Conservation (phyloP, 768 basidiomycete species). For the Chalciporus piperatus region DNA sequence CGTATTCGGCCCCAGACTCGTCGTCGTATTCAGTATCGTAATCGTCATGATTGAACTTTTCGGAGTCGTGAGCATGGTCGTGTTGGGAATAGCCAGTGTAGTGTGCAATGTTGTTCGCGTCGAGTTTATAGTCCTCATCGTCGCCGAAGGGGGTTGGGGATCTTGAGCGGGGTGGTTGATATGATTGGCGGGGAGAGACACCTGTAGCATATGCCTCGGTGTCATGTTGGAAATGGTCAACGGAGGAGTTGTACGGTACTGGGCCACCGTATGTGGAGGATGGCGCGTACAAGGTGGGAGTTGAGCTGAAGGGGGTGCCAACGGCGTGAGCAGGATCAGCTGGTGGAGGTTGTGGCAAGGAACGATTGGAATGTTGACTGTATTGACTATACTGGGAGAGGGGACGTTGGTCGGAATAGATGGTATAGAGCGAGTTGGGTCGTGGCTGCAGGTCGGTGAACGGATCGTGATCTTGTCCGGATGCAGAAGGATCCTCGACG, state of each 20-base stretch:
- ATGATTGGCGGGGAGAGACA: constrained; percentile 46
- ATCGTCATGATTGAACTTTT: constrained; percentile 23
- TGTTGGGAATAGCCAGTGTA: constrained; percentile 43
- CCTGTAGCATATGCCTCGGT: constrained; percentile 71
- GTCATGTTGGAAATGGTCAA: constrained; percentile 65
- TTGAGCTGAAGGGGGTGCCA: constrained; percentile 25
- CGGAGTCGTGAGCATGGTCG: constrained; percentile 13
- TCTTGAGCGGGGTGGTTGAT: constrained; percentile 58
- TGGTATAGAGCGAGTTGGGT: constrained; percentile 23
- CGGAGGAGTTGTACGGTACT: constrained; percentile 29
- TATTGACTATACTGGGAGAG: constrained; percentile 38
- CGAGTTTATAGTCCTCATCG: constrained; percentile 67
- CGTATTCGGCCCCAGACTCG: constrained; percentile 25
- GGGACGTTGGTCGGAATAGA: constrained; percentile 26
- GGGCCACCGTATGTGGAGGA: constrained; percentile 27
- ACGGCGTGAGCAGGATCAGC: constrained; percentile 12
- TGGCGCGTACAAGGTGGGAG: constrained; percentile 5
- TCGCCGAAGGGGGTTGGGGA: constrained; percentile 75
- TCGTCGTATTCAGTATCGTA: constrained; percentile 2
- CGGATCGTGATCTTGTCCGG: constrained; percentile 32
- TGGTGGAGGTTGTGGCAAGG: constrained; percentile 23
- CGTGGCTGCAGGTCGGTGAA: constrained; percentile 28
- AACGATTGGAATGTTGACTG: constrained; percentile 34
- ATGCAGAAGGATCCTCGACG: constrained; percentile 36
- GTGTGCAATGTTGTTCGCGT: constrained; percentile 54